phyloP scores from a whole-genome alignment of 2,329 filamentous ascomycete genomes.

The Fusarium albosuccineum region DNA sequence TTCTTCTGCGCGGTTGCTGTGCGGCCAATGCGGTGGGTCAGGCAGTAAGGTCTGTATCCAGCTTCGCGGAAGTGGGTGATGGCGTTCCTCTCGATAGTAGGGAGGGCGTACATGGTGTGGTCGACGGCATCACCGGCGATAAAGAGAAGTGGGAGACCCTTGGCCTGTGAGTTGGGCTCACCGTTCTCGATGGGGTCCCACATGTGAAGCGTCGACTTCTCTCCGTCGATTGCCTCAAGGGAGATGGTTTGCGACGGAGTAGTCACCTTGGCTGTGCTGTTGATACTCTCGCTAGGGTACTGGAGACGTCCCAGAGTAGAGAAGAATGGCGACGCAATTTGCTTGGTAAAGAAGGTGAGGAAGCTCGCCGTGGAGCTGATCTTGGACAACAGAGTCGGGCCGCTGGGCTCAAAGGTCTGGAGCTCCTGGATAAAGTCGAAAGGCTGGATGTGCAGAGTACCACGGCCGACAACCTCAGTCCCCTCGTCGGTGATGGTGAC shows the following conservation, averaged over 20 bases:
- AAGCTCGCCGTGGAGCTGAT: slow-evolving; percentile 15
- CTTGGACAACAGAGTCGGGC: slow-evolving; percentile 21
- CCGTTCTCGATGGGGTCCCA: slow-evolving; percentile 63
- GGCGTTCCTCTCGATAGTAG: slow-evolving; percentile 72
- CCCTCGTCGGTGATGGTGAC: slow-evolving; percentile 65
- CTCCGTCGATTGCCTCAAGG: slow-evolving; percentile 65
- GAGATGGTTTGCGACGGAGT: slow-evolving; percentile 56
- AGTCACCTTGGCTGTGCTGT: slow-evolving; percentile 4
- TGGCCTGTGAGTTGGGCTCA: neutral
- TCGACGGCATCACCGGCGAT: slow-evolving; percentile 74
- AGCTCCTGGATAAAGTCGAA: slow-evolving; percentile 68
- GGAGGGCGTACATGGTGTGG: slow-evolving; percentile 72
- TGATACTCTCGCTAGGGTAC: slow-evolving; percentile 28
- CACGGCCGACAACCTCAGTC: slow-evolving; percentile 60
- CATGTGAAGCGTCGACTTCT: slow-evolving; percentile 66
- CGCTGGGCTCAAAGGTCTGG: slow-evolving; percentile 60
- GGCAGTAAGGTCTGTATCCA: slow-evolving; percentile 71
- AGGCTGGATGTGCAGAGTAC: slow-evolving; percentile 69
- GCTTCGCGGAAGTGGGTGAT: slow-evolving; percentile 72
- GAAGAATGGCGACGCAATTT: slow-evolving; percentile 31
- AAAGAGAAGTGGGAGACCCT: slow-evolving; percentile 61
- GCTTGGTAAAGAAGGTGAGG: slow-evolving; percentile 21
- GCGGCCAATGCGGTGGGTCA: slow-evolving; percentile 70
- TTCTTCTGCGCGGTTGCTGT: slow-evolving; percentile 64
- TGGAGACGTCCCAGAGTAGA: slow-evolving; percentile 36